phyloP scores from a whole-genome alignment of 768 basidiomycete genomes.

The Cubamyces sp. region DNA sequence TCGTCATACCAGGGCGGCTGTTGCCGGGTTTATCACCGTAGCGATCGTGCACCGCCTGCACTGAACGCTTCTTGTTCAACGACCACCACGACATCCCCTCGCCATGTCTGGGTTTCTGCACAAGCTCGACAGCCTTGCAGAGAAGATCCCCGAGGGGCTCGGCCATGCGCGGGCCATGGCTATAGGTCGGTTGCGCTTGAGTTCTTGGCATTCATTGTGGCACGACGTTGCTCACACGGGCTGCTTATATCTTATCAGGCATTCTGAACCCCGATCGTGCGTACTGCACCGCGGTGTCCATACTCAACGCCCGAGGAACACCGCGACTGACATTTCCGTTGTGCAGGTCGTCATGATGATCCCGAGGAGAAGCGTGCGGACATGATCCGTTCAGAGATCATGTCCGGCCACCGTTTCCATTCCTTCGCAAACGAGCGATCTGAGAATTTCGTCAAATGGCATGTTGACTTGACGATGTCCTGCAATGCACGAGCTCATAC shows the following conservation, averaged over 20 bases:
- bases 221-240: too few species aligned
- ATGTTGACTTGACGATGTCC: constrained; percentile 21
- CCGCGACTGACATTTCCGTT: neutral
- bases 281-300: constrained; percentile 12
- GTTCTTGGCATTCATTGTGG: neutral
- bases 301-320: neutral
- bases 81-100: constrained; percentile 6
- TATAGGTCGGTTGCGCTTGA: constrained; percentile 36
- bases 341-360: constrained; percentile 66
- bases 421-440: constrained; percentile 79
- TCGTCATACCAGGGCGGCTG: constrained; percentile 8
- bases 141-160: constrained; percentile 41
- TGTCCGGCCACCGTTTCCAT: constrained; percentile 77
- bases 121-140: constrained; percentile 14
- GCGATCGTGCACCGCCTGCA: constrained; percentile 8
- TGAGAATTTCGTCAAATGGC: constrained; percentile 85
- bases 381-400: constrained; percentile 73
- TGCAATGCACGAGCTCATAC: neutral
- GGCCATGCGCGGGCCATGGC: constrained; percentile 42
- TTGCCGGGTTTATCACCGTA: constrained; percentile 14
- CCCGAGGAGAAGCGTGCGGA: constrained; percentile 75
- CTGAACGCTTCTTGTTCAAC: constrained; percentile 1
- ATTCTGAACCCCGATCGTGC: constrained; percentile 40
- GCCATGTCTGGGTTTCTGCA: constrained; percentile 22
- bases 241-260: constrained; percentile 30